Evolutionary conservation across 495 filamentous ascomycete species (phyloP).

Genomic region (Rusavskia elegans): DNA sequence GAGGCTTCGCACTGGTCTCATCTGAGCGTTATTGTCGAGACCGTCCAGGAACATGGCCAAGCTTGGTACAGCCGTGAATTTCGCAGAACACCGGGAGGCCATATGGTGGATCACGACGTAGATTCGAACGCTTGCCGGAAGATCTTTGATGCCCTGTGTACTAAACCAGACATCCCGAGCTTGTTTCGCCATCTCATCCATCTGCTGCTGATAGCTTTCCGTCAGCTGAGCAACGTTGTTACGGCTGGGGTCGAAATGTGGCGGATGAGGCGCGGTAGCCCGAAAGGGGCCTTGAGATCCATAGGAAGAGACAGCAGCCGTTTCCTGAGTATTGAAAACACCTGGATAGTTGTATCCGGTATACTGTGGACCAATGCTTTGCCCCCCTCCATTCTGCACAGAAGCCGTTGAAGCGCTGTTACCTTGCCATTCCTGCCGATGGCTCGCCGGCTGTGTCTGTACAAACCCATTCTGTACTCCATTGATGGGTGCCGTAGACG

Average conservation of each 20-base stretch:
- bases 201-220: conserved; percentile 30
- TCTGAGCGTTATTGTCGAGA: conserved; percentile 44
- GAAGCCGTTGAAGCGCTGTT: neutral
- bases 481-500: neutral
- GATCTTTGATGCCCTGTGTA: conserved; percentile 41
- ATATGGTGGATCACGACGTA: conserved; percentile 48
- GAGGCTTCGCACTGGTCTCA: conserved; percentile 50
- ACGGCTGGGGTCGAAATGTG: neutral
- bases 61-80: conserved; percentile 37
- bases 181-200: conserved; percentile 40
- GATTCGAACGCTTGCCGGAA: conserved; percentile 45
- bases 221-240: conserved; percentile 9
- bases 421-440: neutral
- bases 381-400: neutral
- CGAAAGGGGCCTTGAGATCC: neutral
- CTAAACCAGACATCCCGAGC: conserved; percentile 47
- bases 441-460: neutral
- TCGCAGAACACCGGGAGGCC: conserved; percentile 32
- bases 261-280: neutral
- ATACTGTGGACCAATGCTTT: neutral
- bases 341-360: neutral
- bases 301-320: neutral
- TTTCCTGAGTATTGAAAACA: neutral
- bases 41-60: conserved; percentile 50
- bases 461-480: neutral